Evolutionary conservation across 2,329 filamentous ascomycete genomes (phyloP), one percentile per base, ranked within the genome.

Genomic region (Aspergillus tamarii): DNA sequence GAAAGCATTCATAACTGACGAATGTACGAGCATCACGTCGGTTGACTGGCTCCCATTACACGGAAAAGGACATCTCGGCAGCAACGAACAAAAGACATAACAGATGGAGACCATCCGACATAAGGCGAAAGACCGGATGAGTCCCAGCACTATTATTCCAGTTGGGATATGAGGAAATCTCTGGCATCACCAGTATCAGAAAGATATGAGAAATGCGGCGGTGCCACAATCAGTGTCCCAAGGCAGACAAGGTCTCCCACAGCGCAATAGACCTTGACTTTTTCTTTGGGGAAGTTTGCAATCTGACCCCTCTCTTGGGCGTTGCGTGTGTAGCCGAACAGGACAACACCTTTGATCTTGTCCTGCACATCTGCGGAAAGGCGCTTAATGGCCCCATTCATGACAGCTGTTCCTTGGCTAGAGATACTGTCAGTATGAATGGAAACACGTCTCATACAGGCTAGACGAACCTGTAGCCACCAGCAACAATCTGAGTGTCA

Each of bases 201-300:
- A 12, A 60, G 6, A 14, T 59, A 67, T n/a, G 45, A 34, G 23
- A 64, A 61, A 55, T 64, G 58, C 7, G 54, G 43, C n/a, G 74
- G 70, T 0, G 78, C 71, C 23, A 82, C 72, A 46, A 79, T 71
- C 60, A 84, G 69, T 4, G 79, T 80, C 30, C 83, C 81, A 1
- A 72, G 61, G 67, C 84, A 86, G 10, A 86, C 84, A 45, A 80
- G 64, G 64, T 86, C 84, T 0, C 81, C 83, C 4, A 69, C 56
- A 55, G 82, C 79, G 62, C 84, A 86, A 43, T 83, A 79, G 19
- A 84, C 81, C 66, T 82, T 76, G n/a, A 76, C 76, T 72, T 83
- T 82, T 4, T 76, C 76, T 45, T 74, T 68, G 16, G 77, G 75
- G 66, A 80, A 82, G 50, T 74, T 73, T 3, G 77, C 74, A 41